Evolutionary conservation across 768 basidiomycete species (phyloP).

Genomic region (Tubosaeta sp.): DNA sequence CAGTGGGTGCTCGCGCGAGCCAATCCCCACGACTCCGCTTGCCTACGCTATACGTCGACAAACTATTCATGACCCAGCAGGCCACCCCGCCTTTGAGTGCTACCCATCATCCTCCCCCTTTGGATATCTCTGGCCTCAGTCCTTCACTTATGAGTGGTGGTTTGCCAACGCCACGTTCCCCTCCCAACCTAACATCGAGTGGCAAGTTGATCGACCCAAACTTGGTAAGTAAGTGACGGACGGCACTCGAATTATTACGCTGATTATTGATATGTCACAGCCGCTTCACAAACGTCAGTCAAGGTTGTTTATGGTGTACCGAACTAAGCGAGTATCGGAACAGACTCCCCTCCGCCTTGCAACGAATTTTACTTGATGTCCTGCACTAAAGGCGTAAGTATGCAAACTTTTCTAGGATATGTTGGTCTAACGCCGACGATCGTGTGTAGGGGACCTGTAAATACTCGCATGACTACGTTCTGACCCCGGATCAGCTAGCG

Average conservation of each 20-base stretch:
- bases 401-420: not conserved
- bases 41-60: slow-evolving; percentile 51
- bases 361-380: slow-evolving; percentile 82
- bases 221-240: slow-evolving; percentile 41
- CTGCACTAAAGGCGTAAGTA: slow-evolving; percentile 70
- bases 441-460: slow-evolving; percentile 58
- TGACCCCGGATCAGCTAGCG: slow-evolving; percentile 67
- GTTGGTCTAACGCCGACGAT: slow-evolving; percentile 12
- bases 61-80: slow-evolving; percentile 38
- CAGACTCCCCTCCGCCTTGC: slow-evolving; percentile 81
- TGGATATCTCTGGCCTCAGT: slow-evolving; percentile 39
- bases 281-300: slow-evolving; percentile 73
- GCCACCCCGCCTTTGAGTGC: slow-evolving; percentile 18
- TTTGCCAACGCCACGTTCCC: slow-evolving; percentile 65
- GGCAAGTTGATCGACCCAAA: slow-evolving; percentile 54
- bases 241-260: not conserved
- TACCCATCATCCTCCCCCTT: slow-evolving; percentile 42
- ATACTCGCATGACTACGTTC: slow-evolving; percentile 76
- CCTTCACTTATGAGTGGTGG: slow-evolving; percentile 51
- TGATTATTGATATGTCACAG: slow-evolving; percentile 34
- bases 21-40: slow-evolving; percentile 48
- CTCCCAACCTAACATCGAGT: slow-evolving; percentile 33
- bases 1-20: slow-evolving; percentile 38
- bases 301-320: slow-evolving; percentile 5
- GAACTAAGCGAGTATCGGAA: slow-evolving; percentile 6